These are phyloP conservation scores for Boletales sp. DNA, from an alignment of 768 basidiomycete species.

Conservation along the genomic window DNA sequence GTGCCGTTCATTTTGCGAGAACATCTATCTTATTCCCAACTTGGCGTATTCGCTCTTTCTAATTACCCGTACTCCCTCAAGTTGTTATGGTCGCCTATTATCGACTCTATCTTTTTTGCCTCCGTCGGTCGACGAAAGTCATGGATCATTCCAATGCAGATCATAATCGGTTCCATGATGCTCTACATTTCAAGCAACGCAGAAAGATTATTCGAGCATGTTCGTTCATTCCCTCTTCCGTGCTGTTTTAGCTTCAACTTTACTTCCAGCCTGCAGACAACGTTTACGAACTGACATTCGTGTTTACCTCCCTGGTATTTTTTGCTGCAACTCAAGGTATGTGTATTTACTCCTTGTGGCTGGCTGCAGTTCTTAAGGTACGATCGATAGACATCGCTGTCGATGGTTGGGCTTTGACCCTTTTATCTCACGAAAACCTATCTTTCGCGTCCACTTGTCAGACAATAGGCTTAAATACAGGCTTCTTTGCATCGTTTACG, in stretches of 20 bases:
- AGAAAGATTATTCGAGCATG: slow-evolving; percentile 74
- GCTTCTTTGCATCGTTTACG: slow-evolving; percentile 94
- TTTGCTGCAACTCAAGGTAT: slow-evolving; percentile 96
- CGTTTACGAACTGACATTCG: slow-evolving; percentile 68
- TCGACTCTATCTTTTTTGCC: slow-evolving; percentile 83
- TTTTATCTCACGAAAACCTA: slow-evolving; percentile 87
- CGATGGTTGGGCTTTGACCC: slow-evolving; percentile 85
- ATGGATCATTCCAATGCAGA: slow-evolving; percentile 98
- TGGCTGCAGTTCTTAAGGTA: slow-evolving; percentile 10
- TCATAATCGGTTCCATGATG: slow-evolving; percentile 83
- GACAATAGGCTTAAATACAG: slow-evolving; percentile 94
- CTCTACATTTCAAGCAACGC: slow-evolving; percentile 72
- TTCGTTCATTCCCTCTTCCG: slow-evolving; percentile 30
- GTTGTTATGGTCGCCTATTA: slow-evolving; percentile 94
- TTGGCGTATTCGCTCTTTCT: slow-evolving; percentile 89
- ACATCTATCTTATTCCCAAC: slow-evolving; percentile 94
- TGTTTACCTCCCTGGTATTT: slow-evolving; percentile 88
- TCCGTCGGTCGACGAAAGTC: slow-evolving; percentile 92
- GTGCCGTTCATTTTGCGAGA: slow-evolving; percentile 95
- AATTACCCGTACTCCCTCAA: slow-evolving; percentile 97
- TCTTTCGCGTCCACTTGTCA: slow-evolving; percentile 98
- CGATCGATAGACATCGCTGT: slow-evolving; percentile 82
- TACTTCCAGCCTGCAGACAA: slow-evolving; percentile 71
- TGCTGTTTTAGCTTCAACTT: slow-evolving; percentile 9
- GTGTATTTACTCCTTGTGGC: slow-evolving; percentile 12